A percentile compares a stretch with the other conserved stretches of the same genome.
These are phyloP conservation scores for Phytophthora pluvialis DNA, from an alignment of 352 stramenopile genomes.

Conservation along the genomic window DNA sequence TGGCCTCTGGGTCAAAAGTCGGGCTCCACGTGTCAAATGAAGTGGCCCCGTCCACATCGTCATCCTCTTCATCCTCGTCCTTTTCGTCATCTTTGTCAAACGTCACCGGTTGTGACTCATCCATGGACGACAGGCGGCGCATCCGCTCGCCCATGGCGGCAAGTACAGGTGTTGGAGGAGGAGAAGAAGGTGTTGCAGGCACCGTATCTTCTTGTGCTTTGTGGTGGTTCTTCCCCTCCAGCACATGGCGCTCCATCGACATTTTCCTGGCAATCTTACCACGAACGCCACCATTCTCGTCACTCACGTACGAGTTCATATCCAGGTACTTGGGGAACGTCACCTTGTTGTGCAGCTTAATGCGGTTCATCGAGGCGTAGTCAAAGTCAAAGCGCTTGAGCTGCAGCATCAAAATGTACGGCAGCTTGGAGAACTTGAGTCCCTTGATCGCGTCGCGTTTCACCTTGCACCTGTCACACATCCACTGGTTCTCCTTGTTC, in stretches of 20 bases:
- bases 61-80: constrained; percentile 19
- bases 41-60: constrained; percentile 17
- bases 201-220: constrained; percentile 17
- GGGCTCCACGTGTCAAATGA: constrained; percentile 74
- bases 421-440: constrained; percentile 88
- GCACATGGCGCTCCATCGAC: constrained; percentile 83
- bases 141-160: constrained; percentile 24
- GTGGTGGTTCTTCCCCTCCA: constrained; percentile 56
- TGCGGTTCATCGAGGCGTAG: constrained; percentile 88
- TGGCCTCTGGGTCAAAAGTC: constrained; percentile 65
- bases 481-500: constrained; percentile 91
- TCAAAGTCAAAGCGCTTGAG: constrained; percentile 94
- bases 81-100: constrained; percentile 41
- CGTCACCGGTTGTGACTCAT: constrained; percentile 63
- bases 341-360: constrained; percentile 89
- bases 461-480: constrained; percentile 81
- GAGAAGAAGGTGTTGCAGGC: constrained; percentile 24
- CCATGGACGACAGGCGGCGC: constrained; percentile 76
- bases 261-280: constrained; percentile 85
- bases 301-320: constrained; percentile 89
- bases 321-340: constrained; percentile 91
- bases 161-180: constrained; percentile 17
- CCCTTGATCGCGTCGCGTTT: constrained; percentile 92
- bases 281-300: constrained; percentile 50
- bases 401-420: constrained; percentile 90